Evolutionary conservation across 352 stramenopile genomes (phyloP).

Genomic region (Phytophthora megakarya): DNA sequence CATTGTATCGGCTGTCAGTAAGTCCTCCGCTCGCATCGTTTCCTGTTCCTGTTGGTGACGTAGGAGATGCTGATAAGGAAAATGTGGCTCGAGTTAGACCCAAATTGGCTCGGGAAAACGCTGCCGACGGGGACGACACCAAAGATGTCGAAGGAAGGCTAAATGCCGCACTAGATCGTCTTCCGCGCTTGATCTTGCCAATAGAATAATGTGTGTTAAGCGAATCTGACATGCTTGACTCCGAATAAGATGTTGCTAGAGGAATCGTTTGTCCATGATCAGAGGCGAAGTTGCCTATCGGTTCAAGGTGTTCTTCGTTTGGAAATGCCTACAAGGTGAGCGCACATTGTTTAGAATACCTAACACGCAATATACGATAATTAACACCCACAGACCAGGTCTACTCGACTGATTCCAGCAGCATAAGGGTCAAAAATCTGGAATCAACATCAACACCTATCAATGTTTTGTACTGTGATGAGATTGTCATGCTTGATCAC

Average conservation of each 20-base stretch:
- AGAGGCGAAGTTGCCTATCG: constrained; percentile 71
- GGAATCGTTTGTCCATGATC: constrained; percentile 77
- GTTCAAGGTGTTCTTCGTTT: constrained; percentile 82
- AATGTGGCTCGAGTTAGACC: constrained; percentile 42
- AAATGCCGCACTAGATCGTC: constrained; percentile 54
- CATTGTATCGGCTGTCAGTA: constrained; percentile 70
- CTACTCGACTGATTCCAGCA: constrained; percentile 68
- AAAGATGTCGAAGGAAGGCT: constrained; percentile 38
- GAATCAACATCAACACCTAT: background rate
- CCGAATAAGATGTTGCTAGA: constrained; percentile 59
- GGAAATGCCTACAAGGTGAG: constrained; percentile 57
- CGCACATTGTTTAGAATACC: background rate
- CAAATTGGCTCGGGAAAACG: constrained; percentile 34
- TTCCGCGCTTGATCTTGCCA: constrained; percentile 67
- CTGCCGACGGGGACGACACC: constrained; percentile 30
- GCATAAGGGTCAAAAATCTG: constrained; percentile 85
- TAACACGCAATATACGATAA: background rate
- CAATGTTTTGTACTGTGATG: background rate
- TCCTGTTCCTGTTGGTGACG: constrained; percentile 20
- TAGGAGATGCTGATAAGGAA: constrained; percentile 33
- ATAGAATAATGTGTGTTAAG: constrained; percentile 69
- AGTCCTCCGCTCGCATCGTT: constrained; percentile 51
- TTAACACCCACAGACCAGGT: constrained; percentile 45
- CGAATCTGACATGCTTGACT: constrained; percentile 54
- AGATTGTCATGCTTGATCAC: background rate